Evolutionary conservation across 1,139 yeast species (phyloP).

Genomic region (Candida sanyaensis): DNA sequence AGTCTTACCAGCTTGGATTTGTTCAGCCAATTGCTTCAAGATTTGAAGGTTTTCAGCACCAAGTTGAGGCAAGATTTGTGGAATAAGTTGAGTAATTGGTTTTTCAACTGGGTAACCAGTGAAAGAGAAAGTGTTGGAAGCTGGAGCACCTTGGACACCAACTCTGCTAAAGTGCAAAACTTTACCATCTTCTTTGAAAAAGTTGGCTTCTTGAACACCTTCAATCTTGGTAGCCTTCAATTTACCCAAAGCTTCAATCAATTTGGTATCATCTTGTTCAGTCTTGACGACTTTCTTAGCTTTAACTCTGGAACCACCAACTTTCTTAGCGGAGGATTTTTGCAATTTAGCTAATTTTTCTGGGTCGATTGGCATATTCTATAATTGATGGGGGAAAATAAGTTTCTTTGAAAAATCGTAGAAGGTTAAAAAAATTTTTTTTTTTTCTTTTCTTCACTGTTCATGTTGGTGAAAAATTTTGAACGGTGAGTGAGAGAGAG

Average conservation of each 20-base stretch:
- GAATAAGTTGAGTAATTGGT: constrained; percentile 89
- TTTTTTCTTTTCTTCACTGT: neutral
- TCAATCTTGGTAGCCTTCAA: constrained; percentile 87
- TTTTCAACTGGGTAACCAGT: constrained; percentile 96
- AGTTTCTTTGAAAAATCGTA: neutral
- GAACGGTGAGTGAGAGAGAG: neutral
- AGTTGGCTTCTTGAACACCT: constrained; percentile 94
- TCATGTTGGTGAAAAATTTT: constrained; percentile 9
- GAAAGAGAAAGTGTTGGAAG: constrained; percentile 91
- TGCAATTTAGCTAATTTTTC: constrained; percentile 85
- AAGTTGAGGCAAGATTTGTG: constrained; percentile 93
- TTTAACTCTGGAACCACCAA: constrained; percentile 89
- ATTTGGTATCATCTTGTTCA: constrained; percentile 86
- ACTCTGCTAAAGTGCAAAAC: constrained; percentile 95
- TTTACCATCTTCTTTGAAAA: constrained; percentile 95
- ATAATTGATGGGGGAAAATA: neutral
- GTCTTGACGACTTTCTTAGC: constrained; percentile 64
- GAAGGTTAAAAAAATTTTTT: constrained; percentile 5
- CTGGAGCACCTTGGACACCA: constrained; percentile 91
- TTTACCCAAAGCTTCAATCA: constrained; percentile 88
- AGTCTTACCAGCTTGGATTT: constrained; percentile 67
- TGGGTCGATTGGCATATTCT: constrained; percentile 77
- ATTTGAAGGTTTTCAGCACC: constrained; percentile 95
- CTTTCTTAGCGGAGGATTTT: constrained; percentile 70
- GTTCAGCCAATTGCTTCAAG: constrained; percentile 88